A percentile compares a stretch with the other conserved stretches of the same genome.
These are phyloP conservation scores for Delitschia confertaspora DNA, from an alignment of 495 filamentous ascomycete species.

Conservation along the genomic window DNA sequence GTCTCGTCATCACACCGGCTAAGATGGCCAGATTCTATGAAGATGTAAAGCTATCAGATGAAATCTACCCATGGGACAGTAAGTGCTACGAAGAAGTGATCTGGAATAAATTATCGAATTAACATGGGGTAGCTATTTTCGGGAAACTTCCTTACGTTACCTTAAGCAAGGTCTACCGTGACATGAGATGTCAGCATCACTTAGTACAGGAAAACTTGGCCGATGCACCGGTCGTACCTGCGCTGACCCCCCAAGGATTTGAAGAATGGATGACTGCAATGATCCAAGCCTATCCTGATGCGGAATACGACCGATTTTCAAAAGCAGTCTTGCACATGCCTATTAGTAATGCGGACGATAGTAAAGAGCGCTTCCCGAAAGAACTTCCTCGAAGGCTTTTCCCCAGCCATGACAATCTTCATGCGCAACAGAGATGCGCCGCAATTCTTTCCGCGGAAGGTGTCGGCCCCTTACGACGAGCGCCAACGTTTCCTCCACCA, in stretches of 20 bases:
- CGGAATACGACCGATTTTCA: conserved; percentile 65
- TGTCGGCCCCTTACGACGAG: conserved; percentile 19
- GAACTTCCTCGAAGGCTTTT: conserved; percentile 67
- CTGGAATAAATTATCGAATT: neutral
- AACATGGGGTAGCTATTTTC: conserved; percentile 43
- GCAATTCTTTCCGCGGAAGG: conserved; percentile 28
- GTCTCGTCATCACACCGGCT: conserved; percentile 67
- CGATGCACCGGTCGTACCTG: conserved; percentile 60
- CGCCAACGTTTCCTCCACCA: conserved; percentile 27
- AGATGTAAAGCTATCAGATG: conserved; percentile 51
- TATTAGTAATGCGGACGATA: conserved; percentile 63
- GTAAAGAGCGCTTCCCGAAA: conserved; percentile 67
- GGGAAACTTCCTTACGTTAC: conserved; percentile 33
- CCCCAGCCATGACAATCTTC: conserved; percentile 39
- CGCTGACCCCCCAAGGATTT: conserved; percentile 73
- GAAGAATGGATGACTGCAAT: conserved; percentile 64
- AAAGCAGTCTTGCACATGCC: conserved; percentile 67
- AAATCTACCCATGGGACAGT: conserved; percentile 61
- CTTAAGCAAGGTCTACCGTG: conserved; percentile 65
- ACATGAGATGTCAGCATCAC: conserved; percentile 71
- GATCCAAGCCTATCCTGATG: conserved; percentile 68
- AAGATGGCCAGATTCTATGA: conserved; percentile 77
- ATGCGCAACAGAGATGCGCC: conserved; percentile 31
- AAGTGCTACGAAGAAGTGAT: conserved; percentile 24
- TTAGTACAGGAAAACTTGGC: conserved; percentile 50